Percentiles rank a stretch among this genome's conserved stretches.
Conservation (phyloP, 2,329 filamentous ascomycete genomes). For the Magnaporthales sp. region DNA sequence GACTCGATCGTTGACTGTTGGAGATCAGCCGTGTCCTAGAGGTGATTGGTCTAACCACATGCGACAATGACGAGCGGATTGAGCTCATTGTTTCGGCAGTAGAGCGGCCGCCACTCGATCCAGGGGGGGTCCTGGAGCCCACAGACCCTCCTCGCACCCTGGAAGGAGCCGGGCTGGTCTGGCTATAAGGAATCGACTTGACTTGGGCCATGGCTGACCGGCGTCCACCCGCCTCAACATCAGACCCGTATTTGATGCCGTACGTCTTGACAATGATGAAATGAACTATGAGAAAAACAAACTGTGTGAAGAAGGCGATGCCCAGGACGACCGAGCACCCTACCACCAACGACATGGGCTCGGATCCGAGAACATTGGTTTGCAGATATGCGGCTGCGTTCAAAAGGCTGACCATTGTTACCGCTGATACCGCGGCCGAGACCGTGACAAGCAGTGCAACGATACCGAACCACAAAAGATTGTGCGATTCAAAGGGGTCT, state of each 20-base stretch:
- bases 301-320: conserved; percentile 35
- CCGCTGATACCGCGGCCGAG: conserved; percentile 35
- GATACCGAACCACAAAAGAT: conserved; percentile 26
- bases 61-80: conserved; percentile 37
- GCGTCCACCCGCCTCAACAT: conserved; percentile 20
- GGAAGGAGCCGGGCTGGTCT: conserved; percentile 27
- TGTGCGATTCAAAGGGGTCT: conserved; percentile 8
- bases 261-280: conserved; percentile 23
- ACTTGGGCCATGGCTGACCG: conserved; percentile 26
- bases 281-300: conserved; percentile 37
- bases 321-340: conserved; percentile 36
- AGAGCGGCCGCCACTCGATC: conserved; percentile 35
- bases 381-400: conserved; percentile 20
- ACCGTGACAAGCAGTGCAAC: conserved; percentile 31
- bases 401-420: conserved; percentile 31
- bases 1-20: conserved; percentile 18
- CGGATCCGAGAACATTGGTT: conserved; percentile 20
- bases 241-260: not conserved
- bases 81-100: conserved; percentile 36
- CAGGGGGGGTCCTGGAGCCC: conserved; percentile 31
- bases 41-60: conserved; percentile 43
- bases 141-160: conserved; percentile 24
- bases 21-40: conserved; percentile 48
- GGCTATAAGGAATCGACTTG: conserved; percentile 44
- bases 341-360: conserved; percentile 27